A percentile compares a stretch with the other conserved stretches of the same genome.
phyloP scores from a whole-genome alignment of 2,329 filamentous ascomycete genomes.

The Diaporthe sp. region DNA sequence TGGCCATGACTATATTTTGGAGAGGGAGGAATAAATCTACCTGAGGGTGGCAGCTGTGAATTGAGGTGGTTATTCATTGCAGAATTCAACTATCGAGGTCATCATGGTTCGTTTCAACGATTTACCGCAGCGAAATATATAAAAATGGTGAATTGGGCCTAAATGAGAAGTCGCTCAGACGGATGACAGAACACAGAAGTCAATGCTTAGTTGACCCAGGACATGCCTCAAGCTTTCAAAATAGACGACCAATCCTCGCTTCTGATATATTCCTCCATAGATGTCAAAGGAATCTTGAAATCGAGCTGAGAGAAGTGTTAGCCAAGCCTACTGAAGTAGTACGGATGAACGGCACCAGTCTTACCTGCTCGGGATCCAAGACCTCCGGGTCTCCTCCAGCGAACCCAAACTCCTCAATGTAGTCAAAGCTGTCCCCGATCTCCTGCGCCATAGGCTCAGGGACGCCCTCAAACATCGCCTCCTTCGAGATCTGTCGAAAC shows the following conservation, averaged over 20 bases:
- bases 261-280: constrained; percentile 15
- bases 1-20: too few species aligned
- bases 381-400: not conserved
- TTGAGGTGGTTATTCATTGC: too few species aligned
- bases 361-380: not conserved
- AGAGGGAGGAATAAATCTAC: too few species aligned
- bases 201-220: not conserved
- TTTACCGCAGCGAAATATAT: too few species aligned
- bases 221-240: not conserved
- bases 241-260: constrained; percentile 14
- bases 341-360: too few species aligned
- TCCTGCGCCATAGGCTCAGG: not conserved
- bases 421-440: constrained; percentile 2
- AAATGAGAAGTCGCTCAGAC: too few species aligned
- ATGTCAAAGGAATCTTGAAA: not conserved
- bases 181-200: too few species aligned
- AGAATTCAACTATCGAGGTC: too few species aligned
- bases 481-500: not conserved
- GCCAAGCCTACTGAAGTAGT: not conserved
- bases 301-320: not conserved
- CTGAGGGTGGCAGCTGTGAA: too few species aligned
- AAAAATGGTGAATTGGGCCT: too few species aligned
- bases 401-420: constrained; percentile 7
- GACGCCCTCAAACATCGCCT: constrained; percentile 14
- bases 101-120: too few species aligned